Conservation (phyloP, 108 stramenopile species). For the Cyclostephanos invisitatus region DNA sequence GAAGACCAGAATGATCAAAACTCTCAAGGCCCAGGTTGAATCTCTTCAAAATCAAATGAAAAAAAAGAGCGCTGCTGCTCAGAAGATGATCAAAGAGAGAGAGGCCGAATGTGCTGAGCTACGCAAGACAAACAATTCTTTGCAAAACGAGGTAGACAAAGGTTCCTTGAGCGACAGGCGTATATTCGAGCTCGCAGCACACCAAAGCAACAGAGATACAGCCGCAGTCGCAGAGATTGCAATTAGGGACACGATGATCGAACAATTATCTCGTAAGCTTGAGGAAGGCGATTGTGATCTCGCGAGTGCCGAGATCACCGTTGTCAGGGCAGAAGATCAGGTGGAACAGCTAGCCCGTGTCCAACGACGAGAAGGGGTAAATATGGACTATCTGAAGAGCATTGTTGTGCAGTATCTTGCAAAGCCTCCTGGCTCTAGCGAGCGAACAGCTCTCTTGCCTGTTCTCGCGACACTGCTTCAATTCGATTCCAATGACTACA, state of each 20-base stretch:
- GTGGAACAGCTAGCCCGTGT: constrained; percentile 79
- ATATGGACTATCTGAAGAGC: constrained; percentile 90
- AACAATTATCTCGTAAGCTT: constrained; percentile 63
- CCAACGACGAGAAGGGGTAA: constrained; percentile 83
- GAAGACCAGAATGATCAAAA: constrained; percentile 57
- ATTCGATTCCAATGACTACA: constrained; percentile 84
- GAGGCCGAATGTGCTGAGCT: constrained; percentile 77
- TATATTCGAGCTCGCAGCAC: constrained; percentile 86
- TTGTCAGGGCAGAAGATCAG: constrained; percentile 68
- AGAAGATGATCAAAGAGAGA: constrained; percentile 75
- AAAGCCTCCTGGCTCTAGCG: constrained; percentile 84
- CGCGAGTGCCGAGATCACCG: constrained; percentile 67
- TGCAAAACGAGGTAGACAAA: constrained; percentile 86
- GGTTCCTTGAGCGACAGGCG: constrained; percentile 84
- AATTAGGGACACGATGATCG: constrained; percentile 74
- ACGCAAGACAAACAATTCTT: constrained; percentile 64
- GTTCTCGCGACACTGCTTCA: constrained; percentile 87
- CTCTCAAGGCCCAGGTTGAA: constrained; percentile 73
- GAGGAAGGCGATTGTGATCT: constrained; percentile 73
- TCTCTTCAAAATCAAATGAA: constrained; percentile 80
- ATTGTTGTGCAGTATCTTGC: constrained; percentile 89
- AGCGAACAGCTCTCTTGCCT: constrained; percentile 75
- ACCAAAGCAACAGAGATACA: constrained; percentile 88
- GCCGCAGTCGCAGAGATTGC: constrained; percentile 74
- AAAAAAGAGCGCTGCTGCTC: constrained; percentile 83